Evolutionary conservation across 2,329 filamentous ascomycete species (phyloP), one percentile per base, ranked within the genome.

Genomic region (Periglandula ipomoeae): DNA sequence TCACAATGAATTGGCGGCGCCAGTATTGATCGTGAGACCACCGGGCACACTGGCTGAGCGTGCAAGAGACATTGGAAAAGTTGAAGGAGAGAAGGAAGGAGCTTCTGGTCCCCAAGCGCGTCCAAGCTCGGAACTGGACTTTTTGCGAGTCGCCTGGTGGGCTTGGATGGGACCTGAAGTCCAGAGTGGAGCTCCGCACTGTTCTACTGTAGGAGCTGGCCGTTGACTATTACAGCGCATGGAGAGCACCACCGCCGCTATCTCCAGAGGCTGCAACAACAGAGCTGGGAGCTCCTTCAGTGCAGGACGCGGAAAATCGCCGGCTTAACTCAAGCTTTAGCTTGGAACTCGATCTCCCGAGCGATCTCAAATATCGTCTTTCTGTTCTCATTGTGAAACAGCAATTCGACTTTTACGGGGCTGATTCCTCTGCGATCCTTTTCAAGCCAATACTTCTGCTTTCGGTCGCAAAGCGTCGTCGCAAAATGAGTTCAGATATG

Each of bases 21-120:
- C 74, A 17, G 79, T 82, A 65, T 83, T 84, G 66, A 83, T 82
- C 59, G 75, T 80, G 55, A 83, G 71, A 60, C 76, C 78, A 54
- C 71, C 75, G 52, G 78, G 78, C 58, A 75, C 78, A 63, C 78
- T 81, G 50, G 75, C 74, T 57, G 78, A 81, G 62, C 78, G 72
- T 50, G 70, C 71, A 60, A 76, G 65, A 61, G 73, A 71, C 73
- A 76, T 76, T 48, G 54, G 54, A 44, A 50, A 46, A 15, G 24
- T 20, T 35, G 42, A 53, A 52, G 46, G 48, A 30, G 27, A 35
- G 20, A 46, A 26, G n/a, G n/a, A 46, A 42, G 40, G 30, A 37
- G 27, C 22, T 13, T 13, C 30, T 30, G 34, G 34, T 37, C 40
- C 45, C 17, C 26, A 42, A 32, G 38, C 38, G 34, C 44, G 49